A percentile compares a stretch with the other conserved stretches of the same genome.
Conservation (phyloP, 2,329 filamentous ascomycete genomes). For the Fusarium acutatum region DNA sequence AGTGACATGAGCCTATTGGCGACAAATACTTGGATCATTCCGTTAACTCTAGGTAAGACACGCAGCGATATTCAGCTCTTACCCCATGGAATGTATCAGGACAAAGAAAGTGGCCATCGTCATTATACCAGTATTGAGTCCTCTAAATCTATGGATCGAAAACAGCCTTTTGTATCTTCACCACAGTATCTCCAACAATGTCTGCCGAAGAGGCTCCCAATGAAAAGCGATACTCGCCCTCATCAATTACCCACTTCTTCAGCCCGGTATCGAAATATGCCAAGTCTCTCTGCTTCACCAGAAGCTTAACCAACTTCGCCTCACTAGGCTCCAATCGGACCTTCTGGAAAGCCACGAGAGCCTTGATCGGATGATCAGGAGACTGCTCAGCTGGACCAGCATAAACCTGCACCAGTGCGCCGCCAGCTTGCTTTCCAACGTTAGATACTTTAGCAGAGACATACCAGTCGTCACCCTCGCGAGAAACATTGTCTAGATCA, state of each 20-base stretch:
- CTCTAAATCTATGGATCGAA: slow-evolving; percentile 3
- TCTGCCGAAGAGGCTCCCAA: slow-evolving; percentile 41
- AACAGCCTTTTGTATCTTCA: not conserved
- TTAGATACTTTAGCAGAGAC: slow-evolving; percentile 65
- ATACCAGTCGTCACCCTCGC: slow-evolving; percentile 53
- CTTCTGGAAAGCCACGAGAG: slow-evolving; percentile 45
- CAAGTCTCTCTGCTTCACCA: slow-evolving; percentile 35
- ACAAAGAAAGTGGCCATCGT: not conserved
- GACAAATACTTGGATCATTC: not conserved
- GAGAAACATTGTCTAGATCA: slow-evolving; percentile 53
- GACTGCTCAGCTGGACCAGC: slow-evolving; percentile 17
- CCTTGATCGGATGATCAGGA: slow-evolving; percentile 41
- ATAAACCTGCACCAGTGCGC: slow-evolving; percentile 65
- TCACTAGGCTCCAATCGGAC: slow-evolving; percentile 35
- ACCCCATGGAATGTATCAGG: not conserved
- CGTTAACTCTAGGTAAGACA: rapidly evolving
- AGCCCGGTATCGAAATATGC: slow-evolving; percentile 39
- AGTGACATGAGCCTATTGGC: not conserved
- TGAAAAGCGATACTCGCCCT: slow-evolving; percentile 40
- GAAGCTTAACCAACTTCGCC: slow-evolving; percentile 16
- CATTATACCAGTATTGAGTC: rapidly evolving
- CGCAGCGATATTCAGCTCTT: too few relatives aligned
- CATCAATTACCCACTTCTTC: slow-evolving; percentile 41
- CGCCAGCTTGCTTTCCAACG: slow-evolving; percentile 58
- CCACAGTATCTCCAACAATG: not conserved